A percentile compares a stretch with the other conserved stretches of the same genome.
Evolutionary conservation across 257 asterid species (phyloP).

Genomic region (Cruciata laevipes): DNA sequence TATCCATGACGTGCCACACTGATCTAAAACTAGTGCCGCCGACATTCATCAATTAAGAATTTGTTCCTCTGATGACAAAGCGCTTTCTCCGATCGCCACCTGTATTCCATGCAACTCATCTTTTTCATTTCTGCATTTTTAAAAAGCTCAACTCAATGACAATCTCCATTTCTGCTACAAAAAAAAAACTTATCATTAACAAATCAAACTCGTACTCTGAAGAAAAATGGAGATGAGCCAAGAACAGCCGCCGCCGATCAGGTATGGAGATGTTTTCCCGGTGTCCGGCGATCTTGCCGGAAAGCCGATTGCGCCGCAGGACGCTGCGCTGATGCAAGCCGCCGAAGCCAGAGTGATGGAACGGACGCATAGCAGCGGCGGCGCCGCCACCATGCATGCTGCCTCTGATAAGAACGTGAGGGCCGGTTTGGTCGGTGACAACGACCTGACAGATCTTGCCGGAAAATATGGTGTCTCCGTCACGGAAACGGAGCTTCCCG

Average conservation of each 20-base stretch:
- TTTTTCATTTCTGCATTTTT: not conserved
- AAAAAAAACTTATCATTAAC: not conserved
- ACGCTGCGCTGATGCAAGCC: conserved; percentile 68
- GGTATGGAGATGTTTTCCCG: conserved; percentile 50
- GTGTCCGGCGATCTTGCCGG: conserved; percentile 50
- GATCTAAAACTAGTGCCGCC: not conserved
- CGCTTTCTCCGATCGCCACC: not conserved
- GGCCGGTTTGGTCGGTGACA: conserved; percentile 46
- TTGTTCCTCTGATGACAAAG: not conserved
- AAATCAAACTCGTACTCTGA: not conserved
- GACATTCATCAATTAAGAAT: not conserved
- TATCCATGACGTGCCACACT: not conserved
- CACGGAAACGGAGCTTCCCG: conserved; percentile 36
- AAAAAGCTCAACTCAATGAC: not conserved
- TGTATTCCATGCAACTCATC: not conserved
- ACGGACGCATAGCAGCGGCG: conserved; percentile 43
- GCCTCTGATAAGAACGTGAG: conserved; percentile 49
- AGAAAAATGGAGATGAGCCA: conserved; percentile 37
- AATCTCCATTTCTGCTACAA: not conserved
- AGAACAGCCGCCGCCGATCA: conserved; percentile 46
- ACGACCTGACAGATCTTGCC: conserved; percentile 32
- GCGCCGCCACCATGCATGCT: conserved; percentile 58
- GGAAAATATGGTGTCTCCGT: conserved; percentile 38
- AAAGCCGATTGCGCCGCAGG: conserved; percentile 49
- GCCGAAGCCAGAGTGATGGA: conserved; percentile 51